These are phyloP conservation scores for Alternaria brassicicola DNA, from an alignment of 2,329 filamentous ascomycete genomes.

Conservation along the genomic window DNA sequence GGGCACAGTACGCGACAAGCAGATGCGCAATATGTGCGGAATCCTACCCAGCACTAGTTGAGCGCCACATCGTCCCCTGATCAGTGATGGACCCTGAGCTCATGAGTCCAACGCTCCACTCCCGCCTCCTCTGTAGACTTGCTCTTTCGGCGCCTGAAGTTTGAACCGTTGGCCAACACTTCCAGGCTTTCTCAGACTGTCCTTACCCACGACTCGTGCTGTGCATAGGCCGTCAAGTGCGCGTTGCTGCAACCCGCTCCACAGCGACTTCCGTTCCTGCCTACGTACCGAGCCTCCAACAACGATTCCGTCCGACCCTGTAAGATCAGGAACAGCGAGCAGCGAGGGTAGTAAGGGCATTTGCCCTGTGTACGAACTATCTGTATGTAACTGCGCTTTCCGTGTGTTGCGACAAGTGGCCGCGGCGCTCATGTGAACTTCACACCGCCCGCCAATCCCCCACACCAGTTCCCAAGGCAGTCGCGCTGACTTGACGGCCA, in stretches of 20 bases:
- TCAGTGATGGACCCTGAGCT: slow-evolving; percentile 16
- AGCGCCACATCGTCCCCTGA: slow-evolving; percentile 17
- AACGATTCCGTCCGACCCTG: slow-evolving; percentile 16
- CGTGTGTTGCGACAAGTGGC: slow-evolving; percentile 18
- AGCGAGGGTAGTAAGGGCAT: slow-evolving; percentile 30
- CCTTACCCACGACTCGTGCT: slow-evolving; percentile 14
- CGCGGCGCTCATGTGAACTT: slow-evolving; percentile 25
- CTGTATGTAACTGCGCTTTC: slow-evolving; percentile 29
- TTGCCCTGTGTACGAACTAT: slow-evolving; percentile 38
- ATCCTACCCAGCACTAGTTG: slow-evolving; percentile 13
- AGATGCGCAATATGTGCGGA: slow-evolving; percentile 16
- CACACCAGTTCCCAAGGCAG: slow-evolving; percentile 27
- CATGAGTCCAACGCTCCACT: slow-evolving; percentile 17
- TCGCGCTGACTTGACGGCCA: slow-evolving; percentile 39
- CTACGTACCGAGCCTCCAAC: slow-evolving; percentile 17
- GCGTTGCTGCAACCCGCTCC: slow-evolving; percentile 11
- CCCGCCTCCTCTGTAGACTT: slow-evolving; percentile 10
- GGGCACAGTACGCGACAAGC: slow-evolving; percentile 14
- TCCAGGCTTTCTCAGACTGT: slow-evolving; percentile 12
- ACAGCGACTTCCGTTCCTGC: slow-evolving; percentile 11
- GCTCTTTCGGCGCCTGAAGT: slow-evolving; percentile 10
- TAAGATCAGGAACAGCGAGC: slow-evolving; percentile 23
- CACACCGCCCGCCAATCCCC: slow-evolving; percentile 48
- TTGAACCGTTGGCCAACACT: slow-evolving; percentile 16
- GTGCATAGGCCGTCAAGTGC: slow-evolving; percentile 17